Evolutionary conservation across 1,284 basidiomycete genomes (phyloP).

Genomic region (Apiotrichum laibachii): DNA sequence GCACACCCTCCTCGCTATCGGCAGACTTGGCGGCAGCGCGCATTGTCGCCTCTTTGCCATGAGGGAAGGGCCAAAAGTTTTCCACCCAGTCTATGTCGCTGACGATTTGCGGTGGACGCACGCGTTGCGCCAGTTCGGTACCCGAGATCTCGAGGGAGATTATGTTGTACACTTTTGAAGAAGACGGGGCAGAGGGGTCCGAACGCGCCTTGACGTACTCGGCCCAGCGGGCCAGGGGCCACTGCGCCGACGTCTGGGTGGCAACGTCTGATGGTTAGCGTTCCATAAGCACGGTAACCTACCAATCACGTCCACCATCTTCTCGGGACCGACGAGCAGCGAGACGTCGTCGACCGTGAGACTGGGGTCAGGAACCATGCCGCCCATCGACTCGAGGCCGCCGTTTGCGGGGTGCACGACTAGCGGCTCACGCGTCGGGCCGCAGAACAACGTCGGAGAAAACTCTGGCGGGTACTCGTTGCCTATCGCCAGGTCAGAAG

Average conservation of each 20-base stretch:
- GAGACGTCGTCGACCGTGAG: slow-evolving; percentile 66
- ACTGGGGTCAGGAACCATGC: slow-evolving; percentile 39
- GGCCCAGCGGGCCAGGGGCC: slow-evolving; percentile 88
- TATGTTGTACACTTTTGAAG: slow-evolving; percentile 75
- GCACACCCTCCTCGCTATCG: neutral
- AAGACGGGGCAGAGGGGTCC: slow-evolving; percentile 14
- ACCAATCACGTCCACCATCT: slow-evolving; percentile 86
- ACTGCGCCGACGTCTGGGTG: slow-evolving; percentile 71
- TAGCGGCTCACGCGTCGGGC: slow-evolving; percentile 41
- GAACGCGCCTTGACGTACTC: slow-evolving; percentile 63
- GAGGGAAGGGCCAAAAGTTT: slow-evolving; percentile 71
- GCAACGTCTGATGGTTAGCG: slow-evolving; percentile 63
- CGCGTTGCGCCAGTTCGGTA: slow-evolving; percentile 68
- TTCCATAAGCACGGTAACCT: slow-evolving; percentile 28
- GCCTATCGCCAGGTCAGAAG: neutral
- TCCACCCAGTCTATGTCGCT: slow-evolving; percentile 95
- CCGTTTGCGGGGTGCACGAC: slow-evolving; percentile 42
- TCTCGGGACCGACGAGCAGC: slow-evolving; percentile 70
- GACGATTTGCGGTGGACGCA: slow-evolving; percentile 79
- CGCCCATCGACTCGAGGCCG: slow-evolving; percentile 46
- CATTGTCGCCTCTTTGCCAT: slow-evolving; percentile 25
- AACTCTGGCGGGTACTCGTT: slow-evolving; percentile 6
- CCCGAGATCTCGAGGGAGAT: slow-evolving; percentile 83
- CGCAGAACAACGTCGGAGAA: slow-evolving; percentile 42
- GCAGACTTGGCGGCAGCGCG: slow-evolving; percentile 39